A percentile compares a stretch with the other conserved stretches of the same genome.
phyloP scores from a whole-genome alignment of 164 flowering plant genomes.

The Chloranthus sessilifolius region DNA sequence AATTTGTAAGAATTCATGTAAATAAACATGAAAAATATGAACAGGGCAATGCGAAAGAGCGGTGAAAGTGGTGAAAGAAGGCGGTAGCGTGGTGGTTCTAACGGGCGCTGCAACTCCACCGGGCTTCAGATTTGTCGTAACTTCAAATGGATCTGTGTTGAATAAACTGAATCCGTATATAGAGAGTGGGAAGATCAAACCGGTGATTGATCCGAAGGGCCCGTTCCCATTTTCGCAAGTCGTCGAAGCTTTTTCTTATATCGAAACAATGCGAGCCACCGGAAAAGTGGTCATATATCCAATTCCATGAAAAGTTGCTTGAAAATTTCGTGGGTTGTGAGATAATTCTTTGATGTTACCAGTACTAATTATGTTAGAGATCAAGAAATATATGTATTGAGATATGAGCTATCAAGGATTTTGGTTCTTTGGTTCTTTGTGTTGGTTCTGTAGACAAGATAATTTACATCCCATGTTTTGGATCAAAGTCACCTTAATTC shows the following conservation, averaged over 20 bases:
- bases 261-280: constrained; percentile 62
- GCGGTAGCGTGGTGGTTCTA: constrained; percentile 79
- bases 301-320: constrained; percentile 64
- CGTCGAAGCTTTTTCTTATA: constrained; percentile 70
- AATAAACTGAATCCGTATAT: constrained; percentile 72
- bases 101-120: constrained; percentile 80
- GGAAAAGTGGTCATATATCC: constrained; percentile 90
- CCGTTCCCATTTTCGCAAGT: constrained; percentile 69
- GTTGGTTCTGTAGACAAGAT: too few relatives aligned
- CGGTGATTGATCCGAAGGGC: constrained; percentile 73
- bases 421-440: too few relatives aligned
- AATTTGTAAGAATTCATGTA: too few relatives aligned
- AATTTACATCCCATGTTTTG: too few relatives aligned
- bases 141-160: constrained; percentile 66
- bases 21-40: background rate
- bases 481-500: too few relatives aligned
- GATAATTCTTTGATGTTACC: too few relatives aligned
- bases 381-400: too few relatives aligned
- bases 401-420: too few relatives aligned
- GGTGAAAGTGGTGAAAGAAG: constrained; percentile 83
- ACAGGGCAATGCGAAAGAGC: constrained; percentile 82
- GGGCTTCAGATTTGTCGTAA: constrained; percentile 83
- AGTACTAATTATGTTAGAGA: too few relatives aligned
- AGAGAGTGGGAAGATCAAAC: constrained; percentile 82
- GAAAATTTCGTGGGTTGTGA: too few relatives aligned